A percentile compares a stretch with the other conserved stretches of the same genome.
phyloP scores from a whole-genome alignment of 2,329 filamentous ascomycete genomes.

The Apiospora aurea region DNA sequence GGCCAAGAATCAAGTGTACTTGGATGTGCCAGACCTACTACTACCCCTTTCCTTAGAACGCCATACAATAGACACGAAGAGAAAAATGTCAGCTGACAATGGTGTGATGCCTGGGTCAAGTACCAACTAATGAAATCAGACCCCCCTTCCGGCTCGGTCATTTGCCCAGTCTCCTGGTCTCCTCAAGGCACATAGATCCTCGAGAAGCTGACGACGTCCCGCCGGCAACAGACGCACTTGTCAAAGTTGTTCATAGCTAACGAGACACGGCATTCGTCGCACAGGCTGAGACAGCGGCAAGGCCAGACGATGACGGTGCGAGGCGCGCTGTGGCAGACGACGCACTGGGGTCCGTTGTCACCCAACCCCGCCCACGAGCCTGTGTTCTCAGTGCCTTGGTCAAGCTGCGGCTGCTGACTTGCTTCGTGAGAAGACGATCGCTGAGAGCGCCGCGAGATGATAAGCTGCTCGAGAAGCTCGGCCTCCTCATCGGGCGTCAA shows the following conservation, averaged over 20 bases:
- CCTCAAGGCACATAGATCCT: slow-evolving; percentile 83
- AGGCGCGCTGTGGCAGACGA: slow-evolving; percentile 88
- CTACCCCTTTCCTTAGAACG: neutral
- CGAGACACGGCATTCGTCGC: slow-evolving; percentile 92
- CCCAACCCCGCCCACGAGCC: slow-evolving; percentile 69
- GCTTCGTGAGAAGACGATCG: neutral
- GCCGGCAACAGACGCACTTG: slow-evolving; percentile 92
- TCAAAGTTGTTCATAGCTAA: slow-evolving; percentile 97
- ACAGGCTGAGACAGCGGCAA: slow-evolving; percentile 91
- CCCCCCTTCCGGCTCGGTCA: neutral
- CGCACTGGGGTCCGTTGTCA: slow-evolving; percentile 82
- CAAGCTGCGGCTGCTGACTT: slow-evolving; percentile 28
- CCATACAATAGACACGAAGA: neutral
- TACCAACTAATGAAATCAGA: neutral
- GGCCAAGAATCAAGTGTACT: neutral
- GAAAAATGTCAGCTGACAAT: neutral
- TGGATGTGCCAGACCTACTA: neutral
- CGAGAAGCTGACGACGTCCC: slow-evolving; percentile 88
- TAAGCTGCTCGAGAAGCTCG: slow-evolving; percentile 65
- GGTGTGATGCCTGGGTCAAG: neutral
- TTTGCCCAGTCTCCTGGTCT: slow-evolving; percentile 25
- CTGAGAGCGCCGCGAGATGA: slow-evolving; percentile 57
- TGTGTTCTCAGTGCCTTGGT: slow-evolving; percentile 28
- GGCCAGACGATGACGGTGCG: slow-evolving; percentile 95
- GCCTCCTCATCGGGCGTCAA: slow-evolving; percentile 66